Evolutionary conservation across 2,329 filamentous ascomycete genomes (phyloP).

Genomic region (Beauveria sp.): DNA sequence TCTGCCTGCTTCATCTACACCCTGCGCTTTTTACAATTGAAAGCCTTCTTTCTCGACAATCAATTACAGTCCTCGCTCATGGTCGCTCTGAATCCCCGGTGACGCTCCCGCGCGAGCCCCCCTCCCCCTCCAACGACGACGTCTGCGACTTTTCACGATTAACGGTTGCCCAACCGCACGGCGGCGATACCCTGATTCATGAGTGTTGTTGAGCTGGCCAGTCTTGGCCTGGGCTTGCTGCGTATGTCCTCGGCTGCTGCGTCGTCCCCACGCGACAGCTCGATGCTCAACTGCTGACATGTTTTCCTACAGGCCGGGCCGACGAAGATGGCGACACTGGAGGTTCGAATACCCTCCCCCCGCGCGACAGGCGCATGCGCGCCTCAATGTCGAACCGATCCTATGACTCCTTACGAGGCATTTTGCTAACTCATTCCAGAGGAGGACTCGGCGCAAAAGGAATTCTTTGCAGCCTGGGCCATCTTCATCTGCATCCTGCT

Average conservation of each 20-base stretch:
- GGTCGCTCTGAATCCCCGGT: conserved; percentile 16
- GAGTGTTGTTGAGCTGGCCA: conserved; percentile 6
- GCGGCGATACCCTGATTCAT: neutral
- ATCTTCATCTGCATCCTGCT: conserved; percentile 95
- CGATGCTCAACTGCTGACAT: neutral
- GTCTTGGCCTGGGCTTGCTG: conserved; percentile 7
- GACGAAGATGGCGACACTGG: conserved; percentile 8
- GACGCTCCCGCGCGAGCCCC: conserved; percentile 17
- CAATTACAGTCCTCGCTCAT: conserved; percentile 9
- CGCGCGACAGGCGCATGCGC: neutral
- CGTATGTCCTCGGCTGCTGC: conserved; percentile 1
- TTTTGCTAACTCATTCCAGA: conserved; percentile 32
- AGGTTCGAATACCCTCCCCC: neutral
- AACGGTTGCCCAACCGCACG: neutral
- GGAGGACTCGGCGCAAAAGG: conserved; percentile 79
- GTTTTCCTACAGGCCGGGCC: conserved; percentile 1
- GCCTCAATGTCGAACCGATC: too few species aligned
- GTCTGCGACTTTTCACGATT: neutral
- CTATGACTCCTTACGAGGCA: neutral
- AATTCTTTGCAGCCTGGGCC: conserved; percentile 93
- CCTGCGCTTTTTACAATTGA: neutral
- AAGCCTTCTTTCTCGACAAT: neutral
- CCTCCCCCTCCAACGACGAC: conserved; percentile 1
- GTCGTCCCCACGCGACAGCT: neutral
- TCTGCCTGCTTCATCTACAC: neutral